Evolutionary conservation across 2,329 filamentous ascomycete species (phyloP).

Genomic region (Hypocreales sp.): DNA sequence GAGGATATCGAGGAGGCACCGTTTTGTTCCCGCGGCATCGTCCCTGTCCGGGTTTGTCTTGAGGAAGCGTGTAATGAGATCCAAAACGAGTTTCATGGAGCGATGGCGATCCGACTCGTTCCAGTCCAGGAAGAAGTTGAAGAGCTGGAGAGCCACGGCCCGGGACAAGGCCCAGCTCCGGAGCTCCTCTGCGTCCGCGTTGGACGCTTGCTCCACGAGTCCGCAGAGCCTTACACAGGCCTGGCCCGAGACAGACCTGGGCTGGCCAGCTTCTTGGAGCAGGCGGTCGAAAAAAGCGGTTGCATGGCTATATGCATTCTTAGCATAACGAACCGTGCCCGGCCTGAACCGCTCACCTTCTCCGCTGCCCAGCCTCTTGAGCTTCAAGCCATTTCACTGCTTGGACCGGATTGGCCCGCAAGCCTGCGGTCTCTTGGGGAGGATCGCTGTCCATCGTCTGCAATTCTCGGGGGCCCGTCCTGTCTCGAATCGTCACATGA

Average conservation of each 20-base stretch:
- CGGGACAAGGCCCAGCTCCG: conserved; percentile 35
- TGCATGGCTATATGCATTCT: conserved; percentile 12
- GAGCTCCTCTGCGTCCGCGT: conserved; percentile 27
- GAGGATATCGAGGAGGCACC: conserved; percentile 31
- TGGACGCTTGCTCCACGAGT: conserved; percentile 44
- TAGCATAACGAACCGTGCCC: too few species aligned
- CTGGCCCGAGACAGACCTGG: conserved; percentile 38
- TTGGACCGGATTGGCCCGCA: conserved; percentile 20
- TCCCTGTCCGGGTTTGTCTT: conserved; percentile 29
- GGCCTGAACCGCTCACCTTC: too few species aligned
- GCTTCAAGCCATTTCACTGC: conserved; percentile 26
- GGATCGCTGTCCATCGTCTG: conserved; percentile 6
- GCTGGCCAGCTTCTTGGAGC: conserved; percentile 32
- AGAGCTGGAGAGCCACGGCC: conserved; percentile 31
- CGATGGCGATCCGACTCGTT: conserved; percentile 50
- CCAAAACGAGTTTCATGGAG: conserved; percentile 46
- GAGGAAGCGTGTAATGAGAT: conserved; percentile 37
- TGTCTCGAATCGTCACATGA: conserved; percentile 1
- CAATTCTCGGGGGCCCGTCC: too few species aligned
- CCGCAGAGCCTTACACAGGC: conserved; percentile 43
- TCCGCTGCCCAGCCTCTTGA: too few species aligned
- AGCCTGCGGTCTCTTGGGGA: conserved; percentile 13
- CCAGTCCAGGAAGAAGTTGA: conserved; percentile 51
- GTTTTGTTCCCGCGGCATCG: conserved; percentile 23
- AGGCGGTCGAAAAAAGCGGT: conserved; percentile 30